A percentile compares a stretch with the other conserved stretches of the same genome.
phyloP scores from a whole-genome alignment of 441 rosid genomes.

The Gossypium lobatum region DNA sequence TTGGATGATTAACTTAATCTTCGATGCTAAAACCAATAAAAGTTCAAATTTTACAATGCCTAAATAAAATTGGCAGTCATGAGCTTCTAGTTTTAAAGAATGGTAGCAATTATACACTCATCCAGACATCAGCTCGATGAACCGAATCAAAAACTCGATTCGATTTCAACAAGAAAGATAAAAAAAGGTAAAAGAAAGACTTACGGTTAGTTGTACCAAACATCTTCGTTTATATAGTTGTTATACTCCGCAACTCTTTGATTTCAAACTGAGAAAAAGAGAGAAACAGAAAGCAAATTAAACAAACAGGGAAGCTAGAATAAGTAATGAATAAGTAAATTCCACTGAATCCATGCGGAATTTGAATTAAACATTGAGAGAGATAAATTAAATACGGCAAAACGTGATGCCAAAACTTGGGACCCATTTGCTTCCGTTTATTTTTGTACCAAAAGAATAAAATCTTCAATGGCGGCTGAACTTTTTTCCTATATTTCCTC shows the following conservation, averaged over 20 bases:
- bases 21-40: neutral
- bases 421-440: neutral
- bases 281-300: slow-evolving; percentile 4
- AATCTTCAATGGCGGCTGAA: neutral
- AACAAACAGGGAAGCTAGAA: neutral
- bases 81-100: neutral
- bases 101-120: neutral
- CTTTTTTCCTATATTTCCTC: neutral
- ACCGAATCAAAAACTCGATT: neutral
- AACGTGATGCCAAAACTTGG: neutral
- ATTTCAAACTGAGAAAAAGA: slow-evolving; percentile 17
- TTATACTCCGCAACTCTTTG: slow-evolving; percentile 14
- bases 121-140: neutral
- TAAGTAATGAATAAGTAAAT: neutral
- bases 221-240: slow-evolving; percentile 37
- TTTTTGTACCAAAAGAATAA: neutral
- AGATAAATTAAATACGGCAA: neutral
- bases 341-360: slow-evolving; percentile 1
- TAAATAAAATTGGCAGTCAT: neutral
- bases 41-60: neutral
- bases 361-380: neutral
- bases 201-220: slow-evolving; percentile 59
- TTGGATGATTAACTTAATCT: neutral
- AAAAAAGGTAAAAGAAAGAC: slow-evolving; percentile 18
- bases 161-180: neutral